Conservation (phyloP, 2,329 filamentous ascomycete species). For the Alternaria ventricosa region DNA sequence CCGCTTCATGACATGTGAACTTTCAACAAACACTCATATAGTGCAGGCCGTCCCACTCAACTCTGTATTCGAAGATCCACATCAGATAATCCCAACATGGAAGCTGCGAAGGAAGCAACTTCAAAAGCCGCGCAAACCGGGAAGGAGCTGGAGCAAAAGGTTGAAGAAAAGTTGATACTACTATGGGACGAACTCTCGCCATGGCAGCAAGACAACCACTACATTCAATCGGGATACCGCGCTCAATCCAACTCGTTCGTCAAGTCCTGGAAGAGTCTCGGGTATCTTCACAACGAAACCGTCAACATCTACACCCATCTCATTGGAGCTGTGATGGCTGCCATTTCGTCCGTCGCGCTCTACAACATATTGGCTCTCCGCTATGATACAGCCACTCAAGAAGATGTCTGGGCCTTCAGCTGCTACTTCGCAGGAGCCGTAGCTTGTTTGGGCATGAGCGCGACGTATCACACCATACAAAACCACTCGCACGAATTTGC, state of each 20-base stretch:
- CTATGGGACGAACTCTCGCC: conserved; percentile 52
- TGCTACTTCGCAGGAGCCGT: conserved; percentile 52
- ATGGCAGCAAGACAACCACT: conserved; percentile 69
- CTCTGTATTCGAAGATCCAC: not conserved
- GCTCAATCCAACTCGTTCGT: conserved; percentile 66
- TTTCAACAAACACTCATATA: not conserved
- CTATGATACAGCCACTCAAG: conserved; percentile 42
- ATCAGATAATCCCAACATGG: conserved; percentile 20
- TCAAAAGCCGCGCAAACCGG: conserved; percentile 22
- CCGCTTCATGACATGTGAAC: conserved; percentile 1
- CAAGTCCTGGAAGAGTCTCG: conserved; percentile 64
- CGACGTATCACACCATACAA: conserved; percentile 81
- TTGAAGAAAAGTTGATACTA: conserved; percentile 57
- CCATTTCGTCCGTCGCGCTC: conserved; percentile 25
- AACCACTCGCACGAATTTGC: conserved; percentile 84
- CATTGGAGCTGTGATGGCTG: conserved; percentile 46
- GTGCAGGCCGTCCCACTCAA: not conserved
- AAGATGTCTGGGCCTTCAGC: conserved; percentile 47
- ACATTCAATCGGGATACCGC: conserved; percentile 71
- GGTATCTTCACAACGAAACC: conserved; percentile 71
- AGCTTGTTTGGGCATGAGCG: conserved; percentile 56
- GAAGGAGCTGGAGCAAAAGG: conserved; percentile 38
- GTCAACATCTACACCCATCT: conserved; percentile 78
- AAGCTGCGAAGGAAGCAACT: conserved; percentile 26
- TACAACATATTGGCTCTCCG: conserved; percentile 36